Base-by-base conservation (phyloP, 2,329 filamentous ascomycete genomes). In the Alternaria alternata region DNA sequence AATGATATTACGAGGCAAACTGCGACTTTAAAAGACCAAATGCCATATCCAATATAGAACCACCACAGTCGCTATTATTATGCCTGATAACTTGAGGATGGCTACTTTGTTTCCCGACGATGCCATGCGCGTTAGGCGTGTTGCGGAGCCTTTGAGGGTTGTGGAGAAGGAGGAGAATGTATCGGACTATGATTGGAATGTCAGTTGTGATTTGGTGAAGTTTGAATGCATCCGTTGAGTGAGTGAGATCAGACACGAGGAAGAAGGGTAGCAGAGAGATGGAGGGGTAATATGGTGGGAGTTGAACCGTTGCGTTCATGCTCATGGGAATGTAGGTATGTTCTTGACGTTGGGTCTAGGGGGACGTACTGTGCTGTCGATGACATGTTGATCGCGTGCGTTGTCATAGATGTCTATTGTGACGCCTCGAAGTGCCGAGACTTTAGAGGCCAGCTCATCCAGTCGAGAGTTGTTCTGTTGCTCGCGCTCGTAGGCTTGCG, bases 351-450 rank as follows among this genome's bases (percentile, higher is more conserved):
- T 30, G 28, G 9, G 28, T 30, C 28, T 30, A 30, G n/a, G 20
- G 12, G 22, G 67, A 81, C 88, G 59, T 85, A 96, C 92, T 39
- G 92, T 94, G 74, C 88, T 89, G 80, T 99, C 93, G n/a, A 99
- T 91, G 65, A 96, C 87, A 67, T 91, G 88, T 72, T 98, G 94
- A 71, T 92, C 88, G 59, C 93, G 88, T 51, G 95, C 95, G 78
- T 95, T 93, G 81, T 98, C 94, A 85, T 98, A 97, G 75, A 99
- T 99, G 82, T 99, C 93, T 67, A 98, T 88, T 42, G 95, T 99
- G 51, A 99, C 93, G 79, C 91, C 92, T 75, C 94, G 93, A 65
- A 99, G 87, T 53, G 93, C 93, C 18, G 92, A 92, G 56, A 98
- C 94, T 82, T 99, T 99, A 67, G 88, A 87, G 16, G 91, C 91